phyloP scores from a whole-genome alignment of 345 rosid genomes.

The Syzygium grande region DNA sequence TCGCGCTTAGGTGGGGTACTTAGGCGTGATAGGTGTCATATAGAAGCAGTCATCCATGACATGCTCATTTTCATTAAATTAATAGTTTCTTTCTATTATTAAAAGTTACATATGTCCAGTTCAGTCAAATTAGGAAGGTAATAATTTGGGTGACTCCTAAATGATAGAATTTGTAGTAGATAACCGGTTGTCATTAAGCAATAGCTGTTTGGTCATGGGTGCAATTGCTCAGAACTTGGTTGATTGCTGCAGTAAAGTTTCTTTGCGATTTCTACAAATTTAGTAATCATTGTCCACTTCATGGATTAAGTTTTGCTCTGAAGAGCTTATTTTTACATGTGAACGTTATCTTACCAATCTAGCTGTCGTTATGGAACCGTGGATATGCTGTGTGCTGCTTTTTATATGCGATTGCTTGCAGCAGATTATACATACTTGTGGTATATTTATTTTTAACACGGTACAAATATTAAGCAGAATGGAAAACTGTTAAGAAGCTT shows the following conservation, averaged over 20 bases:
- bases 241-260: background rate
- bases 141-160: background rate
- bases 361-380: background rate
- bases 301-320: background rate
- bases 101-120: background rate
- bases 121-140: background rate
- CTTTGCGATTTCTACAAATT: background rate
- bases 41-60: background rate
- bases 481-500: conserved; percentile 76
- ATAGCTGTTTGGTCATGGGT: background rate
- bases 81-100: background rate
- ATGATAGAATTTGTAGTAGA: background rate
- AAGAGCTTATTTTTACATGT: background rate
- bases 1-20: too few relatives aligned
- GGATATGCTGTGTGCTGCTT: background rate
- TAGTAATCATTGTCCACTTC: background rate
- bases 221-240: background rate
- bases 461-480: conserved; percentile 35
- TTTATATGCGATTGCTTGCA: background rate
- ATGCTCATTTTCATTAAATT: background rate
- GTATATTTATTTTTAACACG: background rate
- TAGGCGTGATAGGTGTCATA: too few relatives aligned
- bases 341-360: background rate
- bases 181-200: background rate
- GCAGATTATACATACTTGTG: background rate